Evolutionary conservation across 768 basidiomycete genomes (phyloP).

Genomic region (Russula brevipes): DNA sequence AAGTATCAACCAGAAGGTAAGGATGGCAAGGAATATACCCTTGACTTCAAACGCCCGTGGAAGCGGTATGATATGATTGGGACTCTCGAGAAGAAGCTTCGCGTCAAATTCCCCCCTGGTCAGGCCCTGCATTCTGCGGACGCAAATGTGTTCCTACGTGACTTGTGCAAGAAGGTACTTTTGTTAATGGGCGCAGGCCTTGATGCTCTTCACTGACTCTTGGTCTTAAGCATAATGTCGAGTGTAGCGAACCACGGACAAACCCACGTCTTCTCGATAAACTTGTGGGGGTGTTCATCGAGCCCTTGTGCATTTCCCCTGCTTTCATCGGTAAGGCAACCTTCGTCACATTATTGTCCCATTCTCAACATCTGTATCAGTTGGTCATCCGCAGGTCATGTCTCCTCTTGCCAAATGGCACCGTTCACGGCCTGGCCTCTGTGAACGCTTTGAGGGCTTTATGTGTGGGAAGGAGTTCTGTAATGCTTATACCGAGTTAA

Average conservation of each 20-base stretch:
- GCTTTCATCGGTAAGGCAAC: constrained; percentile 76
- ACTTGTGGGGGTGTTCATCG: constrained; percentile 98
- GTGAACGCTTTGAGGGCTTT: constrained; percentile 98
- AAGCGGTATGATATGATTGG: constrained; percentile 98
- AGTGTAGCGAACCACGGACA: constrained; percentile 93
- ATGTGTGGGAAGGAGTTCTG: constrained; percentile 97
- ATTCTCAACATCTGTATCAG: constrained; percentile 35
- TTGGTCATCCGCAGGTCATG: constrained; percentile 99
- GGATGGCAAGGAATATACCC: constrained; percentile 65
- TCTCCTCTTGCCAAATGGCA: constrained; percentile 99
- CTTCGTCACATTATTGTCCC: neutral
- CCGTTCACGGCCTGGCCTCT: constrained; percentile 92
- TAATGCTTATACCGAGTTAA: constrained; percentile 99
- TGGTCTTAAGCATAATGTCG: constrained; percentile 75
- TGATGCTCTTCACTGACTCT: neutral
- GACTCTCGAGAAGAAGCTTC: constrained; percentile 91
- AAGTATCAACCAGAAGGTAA: constrained; percentile 92
- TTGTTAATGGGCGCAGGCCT: neutral
- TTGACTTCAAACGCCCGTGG: constrained; percentile 94
- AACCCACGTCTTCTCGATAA: constrained; percentile 95
- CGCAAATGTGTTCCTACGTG: constrained; percentile 83
- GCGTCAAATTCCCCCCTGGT: constrained; percentile 88
- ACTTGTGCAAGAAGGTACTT: constrained; percentile 75
- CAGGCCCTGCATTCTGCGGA: constrained; percentile 83
- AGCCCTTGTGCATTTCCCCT: constrained; percentile 93